Conservation (phyloP, 2,329 filamentous ascomycete species). For the Zalaria sp. region DNA sequence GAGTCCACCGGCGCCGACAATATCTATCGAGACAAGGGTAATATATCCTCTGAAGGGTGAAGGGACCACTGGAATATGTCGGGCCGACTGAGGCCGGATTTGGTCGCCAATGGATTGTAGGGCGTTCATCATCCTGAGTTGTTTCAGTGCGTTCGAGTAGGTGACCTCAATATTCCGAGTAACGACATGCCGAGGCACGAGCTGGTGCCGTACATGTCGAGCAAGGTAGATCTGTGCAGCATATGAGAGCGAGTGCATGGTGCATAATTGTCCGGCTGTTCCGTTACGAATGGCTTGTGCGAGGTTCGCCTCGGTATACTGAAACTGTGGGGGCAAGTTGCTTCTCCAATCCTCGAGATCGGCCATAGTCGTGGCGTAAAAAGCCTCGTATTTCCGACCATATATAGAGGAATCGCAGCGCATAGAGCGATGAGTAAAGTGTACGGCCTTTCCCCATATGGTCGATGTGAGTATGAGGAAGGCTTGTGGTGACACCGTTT, state of each 20-base stretch:
- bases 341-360: constrained; percentile 45
- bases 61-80: constrained; percentile 3
- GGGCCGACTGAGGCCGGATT: constrained; percentile 8
- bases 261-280: constrained; percentile 45
- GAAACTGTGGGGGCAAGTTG: constrained; percentile 40
- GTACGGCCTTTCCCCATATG: constrained; percentile 52
- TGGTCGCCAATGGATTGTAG: constrained; percentile 9
- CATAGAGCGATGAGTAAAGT: constrained; percentile 41
- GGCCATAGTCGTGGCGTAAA: constrained; percentile 37
- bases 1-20: constrained; percentile 45
- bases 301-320: constrained; percentile 43
- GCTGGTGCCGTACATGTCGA: constrained; percentile 38
- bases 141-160: constrained; percentile 35
- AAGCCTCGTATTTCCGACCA: constrained; percentile 32
- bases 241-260: constrained; percentile 54
- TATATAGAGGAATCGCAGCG: constrained; percentile 30
- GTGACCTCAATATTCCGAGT: constrained; percentile 34
- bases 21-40: constrained; percentile 50
- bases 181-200: constrained; percentile 27
- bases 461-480: constrained; percentile 22
- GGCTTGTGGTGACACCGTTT: constrained; percentile 2
- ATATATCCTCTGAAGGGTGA: constrained; percentile 46
- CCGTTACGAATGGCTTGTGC: constrained; percentile 38
- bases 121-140: constrained; percentile 21
- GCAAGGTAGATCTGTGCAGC: constrained; percentile 51